A percentile compares a stretch with the other conserved stretches of the same genome.
Conservation (phyloP, 2,329 filamentous ascomycete genomes). For the Calonectria honghensis region DNA sequence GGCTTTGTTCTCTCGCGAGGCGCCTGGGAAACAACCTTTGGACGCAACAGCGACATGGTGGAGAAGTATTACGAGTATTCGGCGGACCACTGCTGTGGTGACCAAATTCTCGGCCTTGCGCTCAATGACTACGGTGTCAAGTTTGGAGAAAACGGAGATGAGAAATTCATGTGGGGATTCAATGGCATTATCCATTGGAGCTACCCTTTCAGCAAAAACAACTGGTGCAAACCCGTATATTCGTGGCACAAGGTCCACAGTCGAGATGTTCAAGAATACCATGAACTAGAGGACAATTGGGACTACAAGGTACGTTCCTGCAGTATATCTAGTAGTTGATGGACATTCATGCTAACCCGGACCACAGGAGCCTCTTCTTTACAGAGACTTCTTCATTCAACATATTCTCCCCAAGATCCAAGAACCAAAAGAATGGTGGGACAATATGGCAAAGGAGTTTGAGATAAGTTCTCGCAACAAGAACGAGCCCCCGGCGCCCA, state of each 20-base stretch:
- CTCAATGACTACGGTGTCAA: conserved; percentile 47
- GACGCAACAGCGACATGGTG: conserved; percentile 39
- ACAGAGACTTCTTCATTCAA: conserved; percentile 50
- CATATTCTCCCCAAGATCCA: conserved; percentile 48
- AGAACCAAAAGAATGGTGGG: conserved; percentile 50
- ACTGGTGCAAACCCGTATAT: conserved; percentile 52
- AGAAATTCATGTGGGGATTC: conserved; percentile 53
- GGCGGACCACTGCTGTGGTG: conserved; percentile 52
- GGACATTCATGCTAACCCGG: neutral
- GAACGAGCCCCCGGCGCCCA: conserved; percentile 37
- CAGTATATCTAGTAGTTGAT: no score
- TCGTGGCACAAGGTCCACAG: conserved; percentile 54
- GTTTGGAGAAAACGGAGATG: conserved; percentile 54
- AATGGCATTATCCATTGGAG: conserved; percentile 52
- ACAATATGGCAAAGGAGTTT: conserved; percentile 48
- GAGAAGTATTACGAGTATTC: conserved; percentile 52
- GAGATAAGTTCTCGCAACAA: conserved; percentile 50
- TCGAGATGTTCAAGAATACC: conserved; percentile 50
- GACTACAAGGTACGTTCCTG: conserved; percentile 44
- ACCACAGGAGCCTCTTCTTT: conserved; percentile 47
- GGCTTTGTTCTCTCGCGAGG: conserved; percentile 52
- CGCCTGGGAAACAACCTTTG: conserved; percentile 52
- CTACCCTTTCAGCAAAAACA: conserved; percentile 48
- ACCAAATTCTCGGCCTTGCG: conserved; percentile 51
- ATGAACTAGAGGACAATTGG: conserved; percentile 50